Evolutionary conservation across 139 green algal genomes (phyloP).

Genomic region (Asterochloris erici): DNA sequence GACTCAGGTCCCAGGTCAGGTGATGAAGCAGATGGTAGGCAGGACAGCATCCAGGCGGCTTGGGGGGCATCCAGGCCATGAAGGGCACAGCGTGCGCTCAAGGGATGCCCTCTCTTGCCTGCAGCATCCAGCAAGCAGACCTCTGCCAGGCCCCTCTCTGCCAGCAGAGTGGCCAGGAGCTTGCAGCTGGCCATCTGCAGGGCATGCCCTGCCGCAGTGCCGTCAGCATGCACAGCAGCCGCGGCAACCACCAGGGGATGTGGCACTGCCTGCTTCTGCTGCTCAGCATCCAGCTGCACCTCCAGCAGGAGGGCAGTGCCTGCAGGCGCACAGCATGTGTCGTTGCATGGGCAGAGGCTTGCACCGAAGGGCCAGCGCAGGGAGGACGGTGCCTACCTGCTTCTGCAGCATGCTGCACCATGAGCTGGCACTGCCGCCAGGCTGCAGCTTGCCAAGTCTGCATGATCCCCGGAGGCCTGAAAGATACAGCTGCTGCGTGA

Average conservation of each 20-base stretch:
- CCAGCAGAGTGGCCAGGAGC: conserved; percentile 30
- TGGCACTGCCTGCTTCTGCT: background rate
- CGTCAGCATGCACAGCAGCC: conserved; percentile 7
- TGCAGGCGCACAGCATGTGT: background rate
- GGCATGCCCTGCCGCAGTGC: background rate
- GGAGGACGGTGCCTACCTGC: background rate
- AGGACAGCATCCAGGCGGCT: too few relatives aligned
- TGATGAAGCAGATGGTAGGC: too few relatives aligned
- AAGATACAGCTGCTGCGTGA: background rate
- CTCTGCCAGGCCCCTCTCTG: conserved; percentile 1
- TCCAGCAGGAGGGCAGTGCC: background rate
- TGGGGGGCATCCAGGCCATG: too few relatives aligned
- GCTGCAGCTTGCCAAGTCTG: background rate
- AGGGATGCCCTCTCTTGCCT: too few relatives aligned
- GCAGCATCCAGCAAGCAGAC: background rate
- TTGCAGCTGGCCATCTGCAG: conserved; percentile 23
- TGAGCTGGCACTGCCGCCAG: conserved; percentile 3
- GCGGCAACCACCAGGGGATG: background rate
- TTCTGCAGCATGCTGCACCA: conserved; percentile 5
- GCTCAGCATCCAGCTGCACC: conserved; percentile 4
- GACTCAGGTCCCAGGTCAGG: too few relatives aligned
- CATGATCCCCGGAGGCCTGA: background rate
- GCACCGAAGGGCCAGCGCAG: background rate
- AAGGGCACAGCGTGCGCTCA: too few relatives aligned
- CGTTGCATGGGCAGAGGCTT: too few relatives aligned